Conservation (phyloP, 345 rosid genomes). For the Erodium maritimum region DNA sequence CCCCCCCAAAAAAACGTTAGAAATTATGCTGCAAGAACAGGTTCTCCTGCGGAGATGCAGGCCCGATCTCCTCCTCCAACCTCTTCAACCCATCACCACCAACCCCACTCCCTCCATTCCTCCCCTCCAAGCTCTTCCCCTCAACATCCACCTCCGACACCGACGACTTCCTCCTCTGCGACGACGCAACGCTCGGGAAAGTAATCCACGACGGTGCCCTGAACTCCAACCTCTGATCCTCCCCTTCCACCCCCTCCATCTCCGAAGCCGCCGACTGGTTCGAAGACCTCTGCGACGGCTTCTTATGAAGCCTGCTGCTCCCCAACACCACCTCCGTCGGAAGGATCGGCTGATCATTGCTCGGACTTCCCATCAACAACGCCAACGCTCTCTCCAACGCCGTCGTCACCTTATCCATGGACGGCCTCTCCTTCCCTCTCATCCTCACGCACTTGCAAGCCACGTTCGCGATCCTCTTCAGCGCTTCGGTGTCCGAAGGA, state of each 20-base stretch:
- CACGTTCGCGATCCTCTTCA: constrained; percentile 76
- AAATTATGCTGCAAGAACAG: constrained; percentile 94
- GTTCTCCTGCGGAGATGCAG: constrained; percentile 87
- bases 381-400: constrained; percentile 75
- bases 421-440: constrained; percentile 94
- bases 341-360: constrained; percentile 73
- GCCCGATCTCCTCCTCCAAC: constrained; percentile 86
- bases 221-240: constrained; percentile 65
- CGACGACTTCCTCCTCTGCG: constrained; percentile 89
- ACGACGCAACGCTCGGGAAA: constrained; percentile 94
- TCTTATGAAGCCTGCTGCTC: constrained; percentile 90
- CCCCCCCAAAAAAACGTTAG: constrained; percentile 16
- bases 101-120: constrained; percentile 11
- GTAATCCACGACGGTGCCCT: constrained; percentile 98
- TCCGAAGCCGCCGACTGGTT: constrained; percentile 53
- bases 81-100: constrained; percentile 47
- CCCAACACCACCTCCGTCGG: constrained; percentile 94
- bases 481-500: constrained; percentile 59
- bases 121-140: constrained; percentile 42
- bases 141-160: constrained; percentile 73
- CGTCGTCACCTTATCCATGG: constrained; percentile 95
- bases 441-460: constrained; percentile 95
- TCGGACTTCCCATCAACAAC: constrained; percentile 87
- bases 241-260: constrained; percentile 40
- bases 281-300: constrained; percentile 75